Conservation (phyloP, 495 filamentous ascomycete genomes). For the Penicillium pancosmium region DNA sequence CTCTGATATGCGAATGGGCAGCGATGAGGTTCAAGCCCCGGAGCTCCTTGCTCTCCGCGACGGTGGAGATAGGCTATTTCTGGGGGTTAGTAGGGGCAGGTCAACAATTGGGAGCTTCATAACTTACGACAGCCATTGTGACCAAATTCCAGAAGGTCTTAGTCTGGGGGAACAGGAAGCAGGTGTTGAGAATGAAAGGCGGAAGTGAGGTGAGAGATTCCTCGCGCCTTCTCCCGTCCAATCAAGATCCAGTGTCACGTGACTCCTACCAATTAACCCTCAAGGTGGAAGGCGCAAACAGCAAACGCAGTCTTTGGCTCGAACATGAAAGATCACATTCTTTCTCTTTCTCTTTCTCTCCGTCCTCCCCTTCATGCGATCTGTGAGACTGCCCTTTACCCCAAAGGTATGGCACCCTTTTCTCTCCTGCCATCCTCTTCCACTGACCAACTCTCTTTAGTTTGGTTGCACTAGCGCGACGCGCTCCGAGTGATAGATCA, state of each 20-base stretch:
- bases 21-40: slow-evolving; percentile 94
- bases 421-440: no score
- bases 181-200: not conserved
- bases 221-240: no score
- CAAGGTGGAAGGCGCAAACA: no score
- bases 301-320: no score
- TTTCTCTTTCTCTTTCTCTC: not conserved
- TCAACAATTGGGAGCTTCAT: not conserved
- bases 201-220: not conserved
- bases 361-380: not conserved
- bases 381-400: no score
- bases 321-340: not conserved
- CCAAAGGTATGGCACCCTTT: no score
- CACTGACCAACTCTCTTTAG: no score
- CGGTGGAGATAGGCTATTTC: slow-evolving; percentile 79
- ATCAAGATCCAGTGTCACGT: not conserved
- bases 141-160: slow-evolving; percentile 1
- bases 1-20: slow-evolving; percentile 96
- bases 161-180: not conserved
- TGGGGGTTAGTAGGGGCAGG: slow-evolving; percentile 9
- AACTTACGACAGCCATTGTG: slow-evolving; percentile 48
- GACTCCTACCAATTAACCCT: not conserved
- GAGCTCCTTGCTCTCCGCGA: slow-evolving; percentile 92
- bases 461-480: no score
- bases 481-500: no score